Base-by-base conservation (phyloP, 1,284 basidiomycete species). In the Anthracocystis walkeri region DNA sequence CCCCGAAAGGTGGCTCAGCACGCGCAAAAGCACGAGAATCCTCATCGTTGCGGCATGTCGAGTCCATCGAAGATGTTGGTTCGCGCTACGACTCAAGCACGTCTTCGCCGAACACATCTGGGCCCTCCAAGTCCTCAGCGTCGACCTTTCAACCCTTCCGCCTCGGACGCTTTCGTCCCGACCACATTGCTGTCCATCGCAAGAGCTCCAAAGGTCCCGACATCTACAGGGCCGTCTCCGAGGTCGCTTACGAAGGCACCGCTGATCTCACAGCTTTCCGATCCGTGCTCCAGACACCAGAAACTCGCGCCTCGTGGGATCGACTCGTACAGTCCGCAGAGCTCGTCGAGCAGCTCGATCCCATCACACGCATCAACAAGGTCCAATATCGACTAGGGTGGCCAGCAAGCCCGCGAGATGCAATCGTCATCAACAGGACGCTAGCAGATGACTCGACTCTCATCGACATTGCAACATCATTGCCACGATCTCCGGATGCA, bases 311-410 rank as follows among this genome's bases (percentile, higher is more conserved):
- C 7, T 51, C 60, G 85, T 87, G 95, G 95, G 95, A 98, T 84
- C 91, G 92, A 16, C 91, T 95, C 62, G 95, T 97, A 10, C 93
- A 97, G 77, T 89, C 90, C 45, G 90, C 93, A 1, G 90, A 91
- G 77, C 87, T 94, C 18, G 86, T 98, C 46, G 95, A 97, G 85
- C 88, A 94, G 86, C 90, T 96, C 63, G 95, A 96, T 83, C 90
- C 91, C 29, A 89, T 90, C 65, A 96, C 94, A 4, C 88, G 93
- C 67, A 92, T 98, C 78, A 89, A 90, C 55, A 94, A 92, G 87
- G 95, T 94, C 0, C 92, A 94, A 79, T 98, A 93, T 84, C 90
- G 91, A 7, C 87, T 98, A 8, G 97, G 96, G 1, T 98, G 96
- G 96, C 96, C 96, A 63, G 94, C 94, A 59, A 96, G 92, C 93